These are phyloP conservation scores for Cajanus cajan DNA, from an alignment of 306 rosid genomes.

Conservation along the genomic window DNA sequence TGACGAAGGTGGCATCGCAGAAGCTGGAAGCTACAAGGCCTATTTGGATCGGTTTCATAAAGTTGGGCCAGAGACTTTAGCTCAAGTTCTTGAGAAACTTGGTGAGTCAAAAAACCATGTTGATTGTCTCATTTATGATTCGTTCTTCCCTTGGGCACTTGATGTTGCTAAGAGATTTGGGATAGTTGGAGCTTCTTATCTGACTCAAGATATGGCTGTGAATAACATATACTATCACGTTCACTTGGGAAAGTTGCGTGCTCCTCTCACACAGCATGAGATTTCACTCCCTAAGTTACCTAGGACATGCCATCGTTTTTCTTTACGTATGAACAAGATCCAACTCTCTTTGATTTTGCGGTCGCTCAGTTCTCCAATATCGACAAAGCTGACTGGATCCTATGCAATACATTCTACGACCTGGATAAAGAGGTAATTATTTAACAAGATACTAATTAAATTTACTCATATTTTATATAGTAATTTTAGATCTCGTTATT, in stretches of 20 bases:
- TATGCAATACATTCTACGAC: not conserved
- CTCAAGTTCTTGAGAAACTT: not conserved
- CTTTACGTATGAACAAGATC: not conserved
- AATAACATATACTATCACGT: not conserved
- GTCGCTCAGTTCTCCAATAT: not conserved
- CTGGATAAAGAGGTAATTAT: not conserved
- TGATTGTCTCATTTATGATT: not conserved
- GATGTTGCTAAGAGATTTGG: not conserved
- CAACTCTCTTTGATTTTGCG: not conserved
- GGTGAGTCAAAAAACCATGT: not conserved
- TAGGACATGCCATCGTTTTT: conserved; percentile 12
- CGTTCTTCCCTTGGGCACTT: not conserved
- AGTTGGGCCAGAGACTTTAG: not conserved
- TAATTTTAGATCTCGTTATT: no score
- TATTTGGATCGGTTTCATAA: no score
- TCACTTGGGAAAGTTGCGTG: not conserved
- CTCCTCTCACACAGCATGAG: not conserved
- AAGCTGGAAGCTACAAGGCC: not conserved
- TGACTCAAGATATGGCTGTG: not conserved
- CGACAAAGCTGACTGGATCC: conserved; percentile 17
- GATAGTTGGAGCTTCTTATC: not conserved
- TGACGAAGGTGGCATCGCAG: not conserved
- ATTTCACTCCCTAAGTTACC: conserved; percentile 3
- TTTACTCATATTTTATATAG: no score
- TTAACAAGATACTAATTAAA: not conserved